Percentiles rank a stretch among this genome's conserved stretches.
Conservation (phyloP, 306 rosid genomes). For the Oxytropis ochrocephala region DNA sequence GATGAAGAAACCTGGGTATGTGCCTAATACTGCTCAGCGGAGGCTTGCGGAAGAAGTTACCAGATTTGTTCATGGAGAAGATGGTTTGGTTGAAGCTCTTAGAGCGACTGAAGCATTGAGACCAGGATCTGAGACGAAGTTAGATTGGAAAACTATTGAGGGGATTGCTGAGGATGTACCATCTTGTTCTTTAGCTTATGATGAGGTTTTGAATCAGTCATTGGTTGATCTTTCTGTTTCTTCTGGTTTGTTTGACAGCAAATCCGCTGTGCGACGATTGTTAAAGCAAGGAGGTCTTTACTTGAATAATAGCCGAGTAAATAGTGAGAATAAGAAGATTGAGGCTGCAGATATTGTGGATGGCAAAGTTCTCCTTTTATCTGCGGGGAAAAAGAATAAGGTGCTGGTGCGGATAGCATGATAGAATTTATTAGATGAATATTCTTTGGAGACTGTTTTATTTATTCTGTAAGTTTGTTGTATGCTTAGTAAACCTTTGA, state of each 20-base stretch:
- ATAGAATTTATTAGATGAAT: slow-evolving; percentile 6
- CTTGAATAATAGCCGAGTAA: slow-evolving; percentile 77
- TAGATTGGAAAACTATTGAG: slow-evolving; percentile 84
- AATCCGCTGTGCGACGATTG: slow-evolving; percentile 81
- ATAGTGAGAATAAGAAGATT: slow-evolving; percentile 57
- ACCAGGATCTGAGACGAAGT: slow-evolving; percentile 80
- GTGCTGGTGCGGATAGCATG: slow-evolving; percentile 72
- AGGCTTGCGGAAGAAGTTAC: slow-evolving; percentile 92
- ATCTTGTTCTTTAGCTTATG: slow-evolving; percentile 60
- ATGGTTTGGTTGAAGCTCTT: slow-evolving; percentile 73
- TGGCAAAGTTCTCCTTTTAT: slow-evolving; percentile 80
- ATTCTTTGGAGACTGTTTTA: slow-evolving; percentile 21
- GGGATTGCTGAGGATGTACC: slow-evolving; percentile 90
- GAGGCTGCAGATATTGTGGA: slow-evolving; percentile 71
- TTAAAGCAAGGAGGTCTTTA: slow-evolving; percentile 94
- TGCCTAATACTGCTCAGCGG: slow-evolving; percentile 68
- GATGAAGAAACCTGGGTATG: slow-evolving; percentile 51
- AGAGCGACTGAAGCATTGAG: slow-evolving; percentile 83
- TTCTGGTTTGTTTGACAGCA: slow-evolving; percentile 80
- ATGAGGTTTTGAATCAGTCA: slow-evolving; percentile 52
- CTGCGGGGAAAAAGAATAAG: slow-evolving; percentile 96
- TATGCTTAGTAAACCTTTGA: not conserved
- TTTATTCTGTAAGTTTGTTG: slow-evolving; percentile 15
- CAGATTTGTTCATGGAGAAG: slow-evolving; percentile 76
- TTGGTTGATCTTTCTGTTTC: slow-evolving; percentile 80